phyloP scores from a whole-genome alignment of 768 basidiomycete genomes.

The Rhodotorula sphaerocarpa region DNA sequence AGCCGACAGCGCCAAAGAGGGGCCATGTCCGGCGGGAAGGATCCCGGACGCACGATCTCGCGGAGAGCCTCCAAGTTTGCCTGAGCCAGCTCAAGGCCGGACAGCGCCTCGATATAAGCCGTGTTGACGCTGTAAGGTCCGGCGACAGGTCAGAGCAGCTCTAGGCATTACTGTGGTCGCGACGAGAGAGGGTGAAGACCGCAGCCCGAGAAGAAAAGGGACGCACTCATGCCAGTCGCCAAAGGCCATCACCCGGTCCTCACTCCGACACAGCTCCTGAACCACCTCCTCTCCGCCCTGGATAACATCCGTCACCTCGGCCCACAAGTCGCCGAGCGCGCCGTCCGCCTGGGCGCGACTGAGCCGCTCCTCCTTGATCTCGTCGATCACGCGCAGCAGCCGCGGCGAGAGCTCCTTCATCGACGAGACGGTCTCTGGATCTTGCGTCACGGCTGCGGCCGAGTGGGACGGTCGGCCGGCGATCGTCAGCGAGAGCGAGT shows the following conservation, averaged over 20 bases:
- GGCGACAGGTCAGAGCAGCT: not conserved
- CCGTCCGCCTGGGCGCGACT: not conserved
- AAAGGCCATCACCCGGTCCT: constrained; percentile 3
- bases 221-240: constrained; percentile 17
- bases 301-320: constrained; percentile 5
- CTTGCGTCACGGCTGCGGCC: not conserved
- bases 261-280: not conserved
- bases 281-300: not conserved
- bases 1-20: not conserved
- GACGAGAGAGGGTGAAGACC: not conserved
- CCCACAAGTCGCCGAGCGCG: constrained; percentile 4
- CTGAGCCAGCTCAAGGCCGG: constrained; percentile 7
- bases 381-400: not conserved
- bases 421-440: not conserved
- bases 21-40: not conserved
- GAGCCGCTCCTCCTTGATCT: constrained; percentile 12
- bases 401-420: constrained; percentile 7
- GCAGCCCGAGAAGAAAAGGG: not conserved
- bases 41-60: constrained; percentile 3
- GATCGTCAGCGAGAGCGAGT: constrained; percentile 14
- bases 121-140: constrained; percentile 1
- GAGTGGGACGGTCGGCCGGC: constrained; percentile 2
- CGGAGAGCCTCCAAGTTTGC: constrained; percentile 12
- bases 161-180: not conserved
- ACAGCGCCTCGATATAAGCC: constrained; percentile 10